Base-by-base conservation (phyloP, 148 eudicot genomes). In the Silene latifolia region DNA sequence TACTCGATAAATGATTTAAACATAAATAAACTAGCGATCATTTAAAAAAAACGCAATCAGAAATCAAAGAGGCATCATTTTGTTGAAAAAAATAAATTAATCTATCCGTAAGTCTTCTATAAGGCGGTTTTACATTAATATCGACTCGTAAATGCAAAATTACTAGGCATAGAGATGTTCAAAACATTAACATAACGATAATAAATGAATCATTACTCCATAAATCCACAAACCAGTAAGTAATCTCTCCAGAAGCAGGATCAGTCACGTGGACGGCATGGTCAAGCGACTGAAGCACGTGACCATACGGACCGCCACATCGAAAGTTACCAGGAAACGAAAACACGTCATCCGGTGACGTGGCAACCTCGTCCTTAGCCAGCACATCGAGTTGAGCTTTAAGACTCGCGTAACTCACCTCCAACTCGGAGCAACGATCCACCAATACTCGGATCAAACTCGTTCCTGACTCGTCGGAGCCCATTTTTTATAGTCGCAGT, bases 391-490 rank as follows among this genome's bases (percentile, higher is more conserved):
- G 74, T 17, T 76, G 39, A 8, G 75, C 39, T 29, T 58, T 53
- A 7, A 81, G 84, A 20, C 35, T 54, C 24, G 80, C 70, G 24
- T 81, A 77, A 74, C 67, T 32, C 54, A 71, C 66, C 29, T 81
- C 80, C 54, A 81, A 63, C 61, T 81, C 78, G 74, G 84, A 68
- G 61, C 83, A 77, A 9, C 78, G 74, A 73, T 77, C 70, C 35
- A 27, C 83, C 10, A 81, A 6, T 13, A 77, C 47, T 69, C 72
- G 46, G 72, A 63, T 66, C 12, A 73, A 62, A 72, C 35, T 19
- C 76, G 67, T 23, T 53, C 42, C 32, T 2, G 80, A 61, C 57
- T 76, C 80, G 53, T 76, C 73, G 18, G 79, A 67, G 27, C 76
- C 76, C 83, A 81, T 81, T 21, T 7, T 17, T 14, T 11, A 15